Evolutionary conservation across 495 filamentous ascomycete genomes (phyloP).

Genomic region (Podospora tetraspora): DNA sequence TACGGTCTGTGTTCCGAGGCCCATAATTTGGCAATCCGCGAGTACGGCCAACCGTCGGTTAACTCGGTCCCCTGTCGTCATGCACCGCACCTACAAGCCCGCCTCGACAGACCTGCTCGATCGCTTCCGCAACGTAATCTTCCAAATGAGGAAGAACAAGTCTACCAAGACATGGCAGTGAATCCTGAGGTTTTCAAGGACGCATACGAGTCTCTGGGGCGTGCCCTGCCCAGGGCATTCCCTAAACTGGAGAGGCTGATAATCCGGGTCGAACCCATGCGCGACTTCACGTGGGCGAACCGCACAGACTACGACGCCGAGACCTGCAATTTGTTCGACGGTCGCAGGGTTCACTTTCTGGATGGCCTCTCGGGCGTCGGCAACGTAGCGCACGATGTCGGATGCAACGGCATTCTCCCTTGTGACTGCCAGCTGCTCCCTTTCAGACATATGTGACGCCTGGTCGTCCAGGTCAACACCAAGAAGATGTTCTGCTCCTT

Average conservation of each 20-base stretch:
- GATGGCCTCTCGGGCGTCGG: neutral
- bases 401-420: neutral
- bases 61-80: neutral
- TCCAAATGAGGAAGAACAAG: neutral
- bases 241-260: neutral
- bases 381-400: neutral
- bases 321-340: neutral
- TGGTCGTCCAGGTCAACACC: neutral
- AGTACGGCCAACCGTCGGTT: neutral
- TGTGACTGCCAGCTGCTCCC: neutral
- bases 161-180: too few relatives aligned
- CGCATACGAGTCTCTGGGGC: neutral
- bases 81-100: neutral
- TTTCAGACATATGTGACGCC: neutral
- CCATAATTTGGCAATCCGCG: neutral
- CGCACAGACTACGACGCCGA: neutral
- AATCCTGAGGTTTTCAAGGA: too few relatives aligned
- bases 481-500: neutral
- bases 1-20: neutral
- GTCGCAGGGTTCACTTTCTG: neutral
- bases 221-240: neutral
- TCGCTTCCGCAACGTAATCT: neutral
- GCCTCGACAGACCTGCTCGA: neutral
- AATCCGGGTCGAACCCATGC: neutral
- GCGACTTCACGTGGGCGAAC: neutral